Evolutionary conservation across 83 land plant genomes (phyloP).

Genomic region (Diphasiastrum complanatum): DNA sequence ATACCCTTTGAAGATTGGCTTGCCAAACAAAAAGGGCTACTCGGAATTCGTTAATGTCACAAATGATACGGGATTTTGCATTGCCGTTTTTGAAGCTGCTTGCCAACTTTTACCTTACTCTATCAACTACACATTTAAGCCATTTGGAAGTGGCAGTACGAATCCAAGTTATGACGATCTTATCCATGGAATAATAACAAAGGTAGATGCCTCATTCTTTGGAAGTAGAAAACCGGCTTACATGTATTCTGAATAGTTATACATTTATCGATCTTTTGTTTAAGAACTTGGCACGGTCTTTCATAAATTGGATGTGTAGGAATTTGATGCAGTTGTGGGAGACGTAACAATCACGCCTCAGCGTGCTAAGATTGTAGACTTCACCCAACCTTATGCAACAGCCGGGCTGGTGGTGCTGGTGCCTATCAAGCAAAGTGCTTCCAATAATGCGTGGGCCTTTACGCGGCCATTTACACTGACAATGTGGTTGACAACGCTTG

Average conservation of each 20-base stretch:
- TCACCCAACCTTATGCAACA: conserved; percentile 71
- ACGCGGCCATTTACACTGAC: conserved; percentile 56
- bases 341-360: conserved; percentile 58
- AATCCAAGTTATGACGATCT: conserved; percentile 14
- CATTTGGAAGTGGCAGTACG: conserved; percentile 1
- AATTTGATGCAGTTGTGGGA: conserved; percentile 81
- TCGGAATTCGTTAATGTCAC: too few relatives aligned
- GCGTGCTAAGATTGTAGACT: conserved; percentile 62
- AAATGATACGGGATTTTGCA: conserved; percentile 3
- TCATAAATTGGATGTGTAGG: conserved; percentile 34
- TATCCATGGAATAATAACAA: not conserved
- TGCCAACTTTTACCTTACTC: not conserved
- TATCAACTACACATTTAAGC: not conserved
- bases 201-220: too few relatives aligned
- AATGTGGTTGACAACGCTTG: conserved; percentile 88
- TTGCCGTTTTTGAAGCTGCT: conserved; percentile 13
- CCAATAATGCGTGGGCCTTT: conserved; percentile 62
- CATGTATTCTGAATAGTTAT: too few relatives aligned
- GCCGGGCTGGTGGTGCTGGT: conserved; percentile 74
- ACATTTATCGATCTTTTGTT: not conserved
- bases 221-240: too few relatives aligned
- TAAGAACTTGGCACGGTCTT: not conserved
- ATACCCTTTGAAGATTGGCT: not conserved
- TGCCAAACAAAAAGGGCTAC: conserved; percentile 12
- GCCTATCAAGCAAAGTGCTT: conserved; percentile 27